Evolutionary conservation across 495 filamentous ascomycete genomes (phyloP).

Genomic region (Choiromyces venosus): DNA sequence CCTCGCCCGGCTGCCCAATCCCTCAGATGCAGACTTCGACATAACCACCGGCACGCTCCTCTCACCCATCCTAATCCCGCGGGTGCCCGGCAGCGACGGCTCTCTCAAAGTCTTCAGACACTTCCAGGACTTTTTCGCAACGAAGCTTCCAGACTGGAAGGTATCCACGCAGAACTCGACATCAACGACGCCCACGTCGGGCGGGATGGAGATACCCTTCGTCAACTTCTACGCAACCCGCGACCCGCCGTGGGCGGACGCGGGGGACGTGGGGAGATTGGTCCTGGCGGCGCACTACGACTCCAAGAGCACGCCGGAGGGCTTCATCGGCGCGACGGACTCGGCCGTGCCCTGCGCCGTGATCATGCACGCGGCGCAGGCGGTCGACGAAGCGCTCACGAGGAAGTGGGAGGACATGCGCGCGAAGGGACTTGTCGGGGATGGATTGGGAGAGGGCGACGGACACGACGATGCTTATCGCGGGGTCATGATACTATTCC

Average conservation of each 20-base stretch:
- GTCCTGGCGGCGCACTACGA: conserved; percentile 95
- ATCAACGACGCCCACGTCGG: conserved; percentile 66
- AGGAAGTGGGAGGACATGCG: conserved; percentile 72
- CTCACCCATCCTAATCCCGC: conserved; percentile 82
- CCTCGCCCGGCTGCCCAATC: conserved; percentile 57
- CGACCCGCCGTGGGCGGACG: conserved; percentile 73
- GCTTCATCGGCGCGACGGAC: conserved; percentile 91
- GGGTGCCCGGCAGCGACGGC: conserved; percentile 79
- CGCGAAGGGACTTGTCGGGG: conserved; percentile 50
- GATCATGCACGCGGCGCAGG: conserved; percentile 76
- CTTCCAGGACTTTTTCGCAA: conserved; percentile 72
- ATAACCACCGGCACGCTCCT: conserved; percentile 65
- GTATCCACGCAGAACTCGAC: conserved; percentile 83
- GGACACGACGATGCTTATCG: conserved; percentile 41
- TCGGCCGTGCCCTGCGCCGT: conserved; percentile 91
- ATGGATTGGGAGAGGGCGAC: conserved; percentile 56
- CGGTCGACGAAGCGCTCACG: conserved; percentile 69
- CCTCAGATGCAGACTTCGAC: conserved; percentile 71
- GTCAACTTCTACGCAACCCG: conserved; percentile 79
- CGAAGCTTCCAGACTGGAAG: conserved; percentile 68
- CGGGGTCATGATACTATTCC: conserved; percentile 81
- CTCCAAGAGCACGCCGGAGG: conserved; percentile 69
- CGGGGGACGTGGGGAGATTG: conserved; percentile 70
- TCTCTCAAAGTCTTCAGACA: conserved; percentile 70
- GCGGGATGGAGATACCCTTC: conserved; percentile 68